phyloP scores from a whole-genome alignment of 139 green algal species.

The Mesostigma viride region DNA sequence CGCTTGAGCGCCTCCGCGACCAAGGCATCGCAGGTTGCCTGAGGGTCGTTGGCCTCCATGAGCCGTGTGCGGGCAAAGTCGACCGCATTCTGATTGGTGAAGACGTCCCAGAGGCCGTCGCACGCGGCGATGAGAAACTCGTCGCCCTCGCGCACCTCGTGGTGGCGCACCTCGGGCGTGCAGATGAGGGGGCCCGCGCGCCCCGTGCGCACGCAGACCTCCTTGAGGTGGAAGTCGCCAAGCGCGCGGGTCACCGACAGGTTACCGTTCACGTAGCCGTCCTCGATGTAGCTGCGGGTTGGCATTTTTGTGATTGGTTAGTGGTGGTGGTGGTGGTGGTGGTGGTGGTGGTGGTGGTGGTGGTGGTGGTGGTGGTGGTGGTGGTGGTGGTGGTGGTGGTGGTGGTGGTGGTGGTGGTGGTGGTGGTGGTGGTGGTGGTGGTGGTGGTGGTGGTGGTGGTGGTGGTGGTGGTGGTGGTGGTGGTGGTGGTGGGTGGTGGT shows the following conservation, averaged over 20 bases:
- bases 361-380: too few species aligned
- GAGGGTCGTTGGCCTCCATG: conserved; percentile 41
- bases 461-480: not conserved
- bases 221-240: conserved; percentile 41
- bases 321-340: too few species aligned
- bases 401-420: too few species aligned
- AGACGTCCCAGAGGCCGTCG: conserved; percentile 48
- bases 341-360: too few species aligned
- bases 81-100: conserved; percentile 37
- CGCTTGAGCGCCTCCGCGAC: conserved; percentile 37
- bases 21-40: conserved; percentile 24
- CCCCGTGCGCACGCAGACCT: too few species aligned
- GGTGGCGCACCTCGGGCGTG: conserved; percentile 20
- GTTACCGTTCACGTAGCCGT: conserved; percentile 43
- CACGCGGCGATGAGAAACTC: conserved; percentile 47
- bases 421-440: too few species aligned
- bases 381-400: too few species aligned
- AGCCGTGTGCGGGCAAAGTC: conserved; percentile 32
- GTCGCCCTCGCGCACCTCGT: conserved; percentile 31
- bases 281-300: conserved; percentile 30
- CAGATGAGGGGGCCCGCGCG: conserved; percentile 15
- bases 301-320: too few species aligned
- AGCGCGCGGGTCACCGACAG: conserved; percentile 36
- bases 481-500: too few species aligned
- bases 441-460: too few species aligned